These are phyloP conservation scores for Ophiocytium majus DNA, from an alignment of 352 stramenopile species.

Conservation along the genomic window DNA sequence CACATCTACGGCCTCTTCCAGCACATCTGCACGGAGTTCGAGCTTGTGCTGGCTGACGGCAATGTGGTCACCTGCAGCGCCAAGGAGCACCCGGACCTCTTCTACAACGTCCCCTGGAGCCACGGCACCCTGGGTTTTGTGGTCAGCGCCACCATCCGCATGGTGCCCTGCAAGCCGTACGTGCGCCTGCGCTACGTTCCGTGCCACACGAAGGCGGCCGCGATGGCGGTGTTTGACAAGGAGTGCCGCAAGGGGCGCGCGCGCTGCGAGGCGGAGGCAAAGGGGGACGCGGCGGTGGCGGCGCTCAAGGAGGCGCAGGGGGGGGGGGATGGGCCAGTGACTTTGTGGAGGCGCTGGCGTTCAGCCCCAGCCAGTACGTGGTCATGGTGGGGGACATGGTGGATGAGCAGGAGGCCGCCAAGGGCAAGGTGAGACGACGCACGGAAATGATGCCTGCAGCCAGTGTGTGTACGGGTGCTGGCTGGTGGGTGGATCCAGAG, in stretches of 20 bases:
- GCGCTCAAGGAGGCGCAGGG: not conserved
- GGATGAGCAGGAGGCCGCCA: slow-evolving; percentile 11
- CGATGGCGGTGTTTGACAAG: slow-evolving; percentile 25
- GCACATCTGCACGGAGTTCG: slow-evolving; percentile 55
- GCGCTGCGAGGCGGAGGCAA: slow-evolving; percentile 31
- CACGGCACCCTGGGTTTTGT: slow-evolving; percentile 61
- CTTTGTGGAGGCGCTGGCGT: slow-evolving; percentile 55
- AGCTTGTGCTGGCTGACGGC: slow-evolving; percentile 55
- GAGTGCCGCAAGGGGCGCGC: slow-evolving; percentile 31
- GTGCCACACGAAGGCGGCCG: slow-evolving; percentile 31
- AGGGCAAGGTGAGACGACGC: not conserved
- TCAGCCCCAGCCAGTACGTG: slow-evolving; percentile 8
- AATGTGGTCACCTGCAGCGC: slow-evolving; percentile 51
- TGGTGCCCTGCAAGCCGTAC: slow-evolving; percentile 53
- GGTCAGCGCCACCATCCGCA: slow-evolving; percentile 49
- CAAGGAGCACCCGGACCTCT: slow-evolving; percentile 56
- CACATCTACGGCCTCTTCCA: slow-evolving; percentile 59
- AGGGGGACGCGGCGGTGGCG: not conserved
- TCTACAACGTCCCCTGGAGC: slow-evolving; percentile 57
- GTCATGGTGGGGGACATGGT: slow-evolving; percentile 30
- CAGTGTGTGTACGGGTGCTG: no score
- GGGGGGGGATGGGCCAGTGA: slow-evolving; percentile 41
- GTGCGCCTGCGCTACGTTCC: slow-evolving; percentile 54
- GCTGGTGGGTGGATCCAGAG: no score
- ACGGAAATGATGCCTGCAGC: no score